Conservation (phyloP, 441 rosid species). For the Breynia disticha region DNA sequence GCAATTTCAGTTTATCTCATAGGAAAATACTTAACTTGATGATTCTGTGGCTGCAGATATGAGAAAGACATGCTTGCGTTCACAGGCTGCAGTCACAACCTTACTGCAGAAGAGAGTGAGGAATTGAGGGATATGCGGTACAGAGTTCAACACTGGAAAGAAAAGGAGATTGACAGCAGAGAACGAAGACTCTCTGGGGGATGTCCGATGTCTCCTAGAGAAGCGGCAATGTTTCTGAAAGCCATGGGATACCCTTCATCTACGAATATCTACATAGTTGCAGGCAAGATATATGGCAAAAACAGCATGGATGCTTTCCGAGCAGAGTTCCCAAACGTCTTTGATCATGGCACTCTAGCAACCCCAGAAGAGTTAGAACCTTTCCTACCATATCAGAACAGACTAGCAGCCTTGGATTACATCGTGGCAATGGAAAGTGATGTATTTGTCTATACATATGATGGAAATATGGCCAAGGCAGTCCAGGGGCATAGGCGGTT, state of each 20-base stretch:
- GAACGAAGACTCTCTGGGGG: conserved; percentile 67
- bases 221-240: conserved; percentile 78
- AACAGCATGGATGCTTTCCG: conserved; percentile 63
- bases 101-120: conserved; percentile 52
- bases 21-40: background rate
- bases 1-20: background rate
- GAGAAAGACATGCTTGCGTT: conserved; percentile 97
- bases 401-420: conserved; percentile 89
- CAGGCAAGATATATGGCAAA: conserved; percentile 76
- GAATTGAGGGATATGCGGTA: conserved; percentile 73
- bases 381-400: conserved; percentile 64
- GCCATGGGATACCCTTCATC: conserved; percentile 89
- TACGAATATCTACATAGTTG: conserved; percentile 75
- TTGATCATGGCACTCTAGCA: conserved; percentile 59
- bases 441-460: conserved; percentile 78
- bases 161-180: conserved; percentile 71
- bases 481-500: conserved; percentile 91
- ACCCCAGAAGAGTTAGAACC: conserved; percentile 71
- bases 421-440: conserved; percentile 85
- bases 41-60: conserved; percentile 36
- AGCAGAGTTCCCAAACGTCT: conserved; percentile 77
- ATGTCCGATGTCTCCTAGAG: conserved; percentile 92
- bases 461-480: conserved; percentile 96
- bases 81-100: conserved; percentile 88
- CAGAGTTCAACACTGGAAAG: conserved; percentile 79